phyloP scores from a whole-genome alignment of 768 basidiomycete genomes.

The Infundibulicybe gibba region DNA sequence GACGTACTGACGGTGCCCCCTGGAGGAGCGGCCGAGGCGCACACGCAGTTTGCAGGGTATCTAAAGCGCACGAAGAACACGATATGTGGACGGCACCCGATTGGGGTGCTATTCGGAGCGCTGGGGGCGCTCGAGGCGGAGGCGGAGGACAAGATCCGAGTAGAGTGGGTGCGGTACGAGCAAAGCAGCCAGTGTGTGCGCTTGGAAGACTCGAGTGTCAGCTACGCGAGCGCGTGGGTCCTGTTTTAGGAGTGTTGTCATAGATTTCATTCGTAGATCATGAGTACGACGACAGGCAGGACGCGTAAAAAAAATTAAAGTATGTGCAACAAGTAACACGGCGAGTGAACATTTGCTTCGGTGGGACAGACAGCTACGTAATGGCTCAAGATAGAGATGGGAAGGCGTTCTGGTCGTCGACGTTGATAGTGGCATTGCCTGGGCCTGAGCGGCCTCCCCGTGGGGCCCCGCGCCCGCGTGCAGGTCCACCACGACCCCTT shows the following conservation, averaged over 20 bases:
- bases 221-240: conserved; percentile 91
- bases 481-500: conserved; percentile 41
- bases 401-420: conserved; percentile 85
- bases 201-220: conserved; percentile 84
- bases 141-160: conserved; percentile 24
- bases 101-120: conserved; percentile 86
- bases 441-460: conserved; percentile 42
- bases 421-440: conserved; percentile 46
- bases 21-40: conserved; percentile 48
- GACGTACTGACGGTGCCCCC: conserved; percentile 59
- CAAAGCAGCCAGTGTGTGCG: conserved; percentile 79
- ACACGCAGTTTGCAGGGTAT: conserved; percentile 63
- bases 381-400: conserved; percentile 68
- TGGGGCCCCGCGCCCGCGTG: conserved; percentile 35
- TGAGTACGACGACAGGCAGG: conserved; percentile 12
- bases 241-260: conserved; percentile 41
- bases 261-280: conserved; percentile 21
- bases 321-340: conserved; percentile 12
- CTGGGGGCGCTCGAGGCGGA: conserved; percentile 53
- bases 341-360: conserved; percentile 6
- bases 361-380: neutral
- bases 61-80: conserved; percentile 82
- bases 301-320: conserved; percentile 12
- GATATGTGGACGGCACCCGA: conserved; percentile 95
- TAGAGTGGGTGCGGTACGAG: conserved; percentile 90